Evolutionary conservation across 148 eudicot species (phyloP).

Genomic region (Euryodendron excelsum): DNA sequence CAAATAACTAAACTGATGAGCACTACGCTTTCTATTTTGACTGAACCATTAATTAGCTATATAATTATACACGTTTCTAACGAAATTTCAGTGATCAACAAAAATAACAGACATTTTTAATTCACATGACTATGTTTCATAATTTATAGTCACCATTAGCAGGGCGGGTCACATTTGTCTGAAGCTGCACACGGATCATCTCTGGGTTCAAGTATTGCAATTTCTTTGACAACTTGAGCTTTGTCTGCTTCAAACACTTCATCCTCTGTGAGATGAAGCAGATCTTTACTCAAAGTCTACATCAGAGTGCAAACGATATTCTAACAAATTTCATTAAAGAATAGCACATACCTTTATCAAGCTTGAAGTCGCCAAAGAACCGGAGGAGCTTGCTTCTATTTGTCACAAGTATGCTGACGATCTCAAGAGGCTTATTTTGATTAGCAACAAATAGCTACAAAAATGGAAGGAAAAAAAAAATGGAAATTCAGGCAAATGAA

Average conservation of each 20-base stretch:
- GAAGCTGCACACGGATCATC: neutral
- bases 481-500: neutral
- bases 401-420: slow-evolving; percentile 40
- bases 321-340: neutral
- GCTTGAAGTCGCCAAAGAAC: slow-evolving; percentile 43
- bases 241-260: slow-evolving; percentile 52
- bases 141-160: neutral
- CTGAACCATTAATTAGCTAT: neutral
- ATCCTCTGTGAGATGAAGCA: slow-evolving; percentile 34
- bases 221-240: slow-evolving; percentile 51
- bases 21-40: neutral
- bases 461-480: neutral
- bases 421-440: slow-evolving; percentile 60
- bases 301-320: neutral
- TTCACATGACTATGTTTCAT: neutral
- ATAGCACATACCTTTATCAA: slow-evolving; percentile 51
- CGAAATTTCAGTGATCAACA: neutral
- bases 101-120: too few relatives aligned
- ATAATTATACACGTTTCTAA: neutral
- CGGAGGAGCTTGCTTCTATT: slow-evolving; percentile 68
- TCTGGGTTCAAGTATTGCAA: slow-evolving; percentile 29
- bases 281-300: neutral
- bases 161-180: slow-evolving; percentile 2
- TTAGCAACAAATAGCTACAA: slow-evolving; percentile 67
- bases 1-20: neutral